Conservation (phyloP, 2,329 filamentous ascomycete genomes). For the Beauveria bassiana region DNA sequence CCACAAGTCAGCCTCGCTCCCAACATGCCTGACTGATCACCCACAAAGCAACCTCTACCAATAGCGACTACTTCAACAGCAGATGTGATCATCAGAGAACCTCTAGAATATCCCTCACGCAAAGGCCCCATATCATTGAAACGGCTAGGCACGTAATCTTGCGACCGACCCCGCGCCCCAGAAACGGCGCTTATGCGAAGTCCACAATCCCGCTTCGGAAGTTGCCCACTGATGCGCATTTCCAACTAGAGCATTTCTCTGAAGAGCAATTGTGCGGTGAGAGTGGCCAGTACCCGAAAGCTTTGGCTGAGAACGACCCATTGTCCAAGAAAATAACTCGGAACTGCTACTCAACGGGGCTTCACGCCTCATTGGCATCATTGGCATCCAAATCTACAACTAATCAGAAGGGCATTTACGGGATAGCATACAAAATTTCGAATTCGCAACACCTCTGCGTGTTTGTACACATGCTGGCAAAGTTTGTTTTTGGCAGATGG, state of each 20-base stretch:
- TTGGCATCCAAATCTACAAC: neutral
- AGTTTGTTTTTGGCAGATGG: too few relatives aligned
- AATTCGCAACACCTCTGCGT: too few relatives aligned
- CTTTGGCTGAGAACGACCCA: neutral
- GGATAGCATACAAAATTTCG: too few relatives aligned
- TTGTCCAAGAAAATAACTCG: constrained; percentile 3
- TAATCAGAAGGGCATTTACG: neutral
- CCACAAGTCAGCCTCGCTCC: neutral
- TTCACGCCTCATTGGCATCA: neutral
- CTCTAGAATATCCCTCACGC: neutral
- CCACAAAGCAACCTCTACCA: neutral
- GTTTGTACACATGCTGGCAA: too few relatives aligned
- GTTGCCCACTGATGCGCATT: neutral
- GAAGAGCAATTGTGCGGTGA: neutral
- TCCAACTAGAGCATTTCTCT: neutral
- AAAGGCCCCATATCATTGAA: too few relatives aligned
- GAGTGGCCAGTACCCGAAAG: neutral
- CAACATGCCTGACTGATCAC: neutral
- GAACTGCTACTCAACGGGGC: neutral
- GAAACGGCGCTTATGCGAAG: neutral
- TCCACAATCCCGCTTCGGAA: neutral
- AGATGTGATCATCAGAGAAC: too few relatives aligned
- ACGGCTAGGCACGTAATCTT: neutral
- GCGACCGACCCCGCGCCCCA: neutral
- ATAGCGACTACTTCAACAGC: neutral